These are phyloP conservation scores for Populus hybrid DNA, from an alignment of 441 rosid genomes.

Conservation along the genomic window DNA sequence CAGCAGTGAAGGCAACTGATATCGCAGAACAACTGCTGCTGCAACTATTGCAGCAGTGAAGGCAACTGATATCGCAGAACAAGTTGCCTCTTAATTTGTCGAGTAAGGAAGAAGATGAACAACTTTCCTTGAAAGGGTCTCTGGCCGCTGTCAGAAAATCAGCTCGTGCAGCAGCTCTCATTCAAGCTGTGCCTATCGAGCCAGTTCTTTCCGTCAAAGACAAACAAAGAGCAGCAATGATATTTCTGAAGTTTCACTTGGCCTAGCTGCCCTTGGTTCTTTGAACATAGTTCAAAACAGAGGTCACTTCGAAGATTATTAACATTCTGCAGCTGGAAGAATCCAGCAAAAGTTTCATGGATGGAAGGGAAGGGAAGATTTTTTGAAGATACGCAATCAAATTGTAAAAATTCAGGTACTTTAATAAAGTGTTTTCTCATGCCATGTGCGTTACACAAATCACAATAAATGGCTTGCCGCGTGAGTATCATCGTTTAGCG, in stretches of 20 bases:
- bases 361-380: constrained; percentile 81
- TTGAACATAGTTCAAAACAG: constrained; percentile 42
- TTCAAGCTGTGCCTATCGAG: constrained; percentile 57
- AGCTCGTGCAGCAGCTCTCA: constrained; percentile 72
- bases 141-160: constrained; percentile 78
- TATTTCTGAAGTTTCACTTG: constrained; percentile 43
- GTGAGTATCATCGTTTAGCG: too few species aligned
- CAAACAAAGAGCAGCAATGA: constrained; percentile 35
- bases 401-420: constrained; percentile 91
- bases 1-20: too few species aligned
- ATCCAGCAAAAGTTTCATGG: constrained; percentile 85
- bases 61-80: constrained; percentile 29
- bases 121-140: constrained; percentile 56
- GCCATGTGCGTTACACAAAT: too few species aligned
- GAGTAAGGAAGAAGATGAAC: constrained; percentile 30
- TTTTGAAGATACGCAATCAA: constrained; percentile 59
- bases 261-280: constrained; percentile 56
- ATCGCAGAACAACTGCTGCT: too few species aligned
- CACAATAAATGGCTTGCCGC: too few species aligned
- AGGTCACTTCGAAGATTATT: constrained; percentile 55
- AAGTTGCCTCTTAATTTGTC: constrained; percentile 21
- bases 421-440: too few species aligned
- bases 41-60: constrained; percentile 31
- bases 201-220: constrained; percentile 53
- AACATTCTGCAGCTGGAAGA: constrained; percentile 67